Evolutionary conservation across 805 yeast species (phyloP).

Genomic region (Hemisphaericaspora nanyangensis): DNA sequence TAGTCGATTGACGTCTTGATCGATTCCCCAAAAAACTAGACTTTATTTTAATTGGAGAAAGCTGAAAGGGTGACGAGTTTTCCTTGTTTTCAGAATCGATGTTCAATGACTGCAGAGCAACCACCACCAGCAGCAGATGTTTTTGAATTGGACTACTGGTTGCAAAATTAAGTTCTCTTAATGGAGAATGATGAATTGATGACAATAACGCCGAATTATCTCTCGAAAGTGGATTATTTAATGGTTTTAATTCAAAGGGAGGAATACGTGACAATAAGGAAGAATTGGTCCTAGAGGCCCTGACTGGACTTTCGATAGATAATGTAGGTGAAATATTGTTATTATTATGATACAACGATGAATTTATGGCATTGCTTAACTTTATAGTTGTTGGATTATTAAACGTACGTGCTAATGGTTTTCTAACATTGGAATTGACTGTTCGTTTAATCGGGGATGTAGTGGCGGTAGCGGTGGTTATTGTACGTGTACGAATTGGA

Average conservation of each 20-base stretch:
- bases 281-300: conserved; percentile 2
- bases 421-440: too few relatives aligned
- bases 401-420: conserved; percentile 5
- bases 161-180: neutral
- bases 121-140: too few relatives aligned
- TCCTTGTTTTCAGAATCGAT: conserved; percentile 7
- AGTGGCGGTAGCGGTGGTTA: too few relatives aligned
- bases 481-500: too few relatives aligned
- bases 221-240: conserved; percentile 14
- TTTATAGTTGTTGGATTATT: conserved; percentile 10
- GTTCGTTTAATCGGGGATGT: too few relatives aligned
- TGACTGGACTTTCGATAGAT: conserved; percentile 9
- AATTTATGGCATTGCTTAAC: conserved; percentile 11
- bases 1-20: conserved; percentile 11
- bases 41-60: conserved; percentile 11
- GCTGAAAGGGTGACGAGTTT: conserved; percentile 10
- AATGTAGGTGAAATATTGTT: conserved; percentile 6
- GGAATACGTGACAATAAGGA: neutral
- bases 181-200: neutral
- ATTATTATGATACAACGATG: conserved; percentile 7
- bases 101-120: neutral
- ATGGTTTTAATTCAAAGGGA: conserved; percentile 13
- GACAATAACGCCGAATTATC: neutral
- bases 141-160: neutral
- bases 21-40: neutral